These are phyloP conservation scores for Cardiospermum halicacabum DNA, from an alignment of 345 rosid genomes.

Conservation along the genomic window DNA sequence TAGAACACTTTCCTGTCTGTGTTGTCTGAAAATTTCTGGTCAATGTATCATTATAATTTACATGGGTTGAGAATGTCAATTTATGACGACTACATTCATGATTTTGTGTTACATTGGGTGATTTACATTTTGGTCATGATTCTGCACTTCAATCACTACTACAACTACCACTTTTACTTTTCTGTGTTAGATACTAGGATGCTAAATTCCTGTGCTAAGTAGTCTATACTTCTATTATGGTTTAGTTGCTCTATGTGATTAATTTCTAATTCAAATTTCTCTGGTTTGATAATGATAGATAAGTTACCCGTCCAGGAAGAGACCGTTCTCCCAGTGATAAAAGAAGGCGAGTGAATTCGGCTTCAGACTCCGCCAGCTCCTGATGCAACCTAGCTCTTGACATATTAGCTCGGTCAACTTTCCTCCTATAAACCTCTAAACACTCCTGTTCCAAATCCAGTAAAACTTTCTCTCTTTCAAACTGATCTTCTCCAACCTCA, in stretches of 20 bases:
- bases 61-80: constrained; percentile 1
- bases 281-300: constrained; percentile 16
- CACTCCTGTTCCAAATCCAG: constrained; percentile 90
- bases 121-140: too few relatives aligned
- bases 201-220: background rate
- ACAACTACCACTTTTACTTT: background rate
- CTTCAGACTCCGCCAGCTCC: constrained; percentile 94
- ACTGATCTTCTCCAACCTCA: constrained; percentile 86
- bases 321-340: constrained; percentile 93
- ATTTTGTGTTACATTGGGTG: too few relatives aligned
- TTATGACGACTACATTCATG: background rate
- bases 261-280: constrained; percentile 4
- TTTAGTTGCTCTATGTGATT: background rate
- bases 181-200: background rate
- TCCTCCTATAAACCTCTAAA: constrained; percentile 82
- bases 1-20: background rate
- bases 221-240: background rate
- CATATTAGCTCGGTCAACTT: constrained; percentile 91
- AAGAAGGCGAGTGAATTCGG: constrained; percentile 93
- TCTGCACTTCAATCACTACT: background rate
- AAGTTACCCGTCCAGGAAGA: constrained; percentile 85
- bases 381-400: constrained; percentile 96
- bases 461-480: constrained; percentile 74
- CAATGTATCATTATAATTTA: background rate
- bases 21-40: background rate